Evolutionary conservation across 2,329 filamentous ascomycete genomes (phyloP).

Genomic region (Didymella segeticola): DNA sequence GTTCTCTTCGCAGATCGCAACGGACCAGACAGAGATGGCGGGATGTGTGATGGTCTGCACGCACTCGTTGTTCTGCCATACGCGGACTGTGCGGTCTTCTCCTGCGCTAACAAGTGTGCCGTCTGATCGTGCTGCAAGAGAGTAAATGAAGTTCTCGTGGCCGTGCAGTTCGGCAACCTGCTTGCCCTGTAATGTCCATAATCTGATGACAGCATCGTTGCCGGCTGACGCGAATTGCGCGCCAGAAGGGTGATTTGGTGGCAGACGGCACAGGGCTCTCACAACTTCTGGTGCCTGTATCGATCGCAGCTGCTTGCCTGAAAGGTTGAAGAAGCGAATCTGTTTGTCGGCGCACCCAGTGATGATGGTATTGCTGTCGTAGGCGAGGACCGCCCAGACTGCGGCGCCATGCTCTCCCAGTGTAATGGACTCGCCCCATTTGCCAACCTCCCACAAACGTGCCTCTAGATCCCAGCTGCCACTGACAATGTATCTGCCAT

Average conservation of each 20-base stretch:
- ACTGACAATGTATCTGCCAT: constrained; percentile 79
- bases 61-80: constrained; percentile 85
- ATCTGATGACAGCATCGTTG: constrained; percentile 86
- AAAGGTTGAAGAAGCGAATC: constrained; percentile 79
- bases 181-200: constrained; percentile 84
- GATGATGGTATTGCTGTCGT: constrained; percentile 79
- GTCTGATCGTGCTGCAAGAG: constrained; percentile 75
- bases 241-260: constrained; percentile 75
- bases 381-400: constrained; percentile 90
- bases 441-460: constrained; percentile 82
- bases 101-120: constrained; percentile 91
- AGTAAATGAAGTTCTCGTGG: constrained; percentile 95
- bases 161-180: constrained; percentile 80
- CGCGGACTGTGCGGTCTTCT: constrained; percentile 89
- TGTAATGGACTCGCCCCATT: constrained; percentile 78
- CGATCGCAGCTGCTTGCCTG: constrained; percentile 68
- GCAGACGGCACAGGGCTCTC: constrained; percentile 85
- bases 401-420: constrained; percentile 79
- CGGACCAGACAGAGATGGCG: constrained; percentile 93
- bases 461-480: constrained; percentile 94
- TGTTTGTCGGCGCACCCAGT: constrained; percentile 85
- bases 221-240: constrained; percentile 95
- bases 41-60: constrained; percentile 96
- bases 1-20: constrained; percentile 80
- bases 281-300: constrained; percentile 79